These are phyloP conservation scores for Akanthomyces lecanii DNA, from an alignment of 2,329 filamentous ascomycete genomes.

Conservation along the genomic window DNA sequence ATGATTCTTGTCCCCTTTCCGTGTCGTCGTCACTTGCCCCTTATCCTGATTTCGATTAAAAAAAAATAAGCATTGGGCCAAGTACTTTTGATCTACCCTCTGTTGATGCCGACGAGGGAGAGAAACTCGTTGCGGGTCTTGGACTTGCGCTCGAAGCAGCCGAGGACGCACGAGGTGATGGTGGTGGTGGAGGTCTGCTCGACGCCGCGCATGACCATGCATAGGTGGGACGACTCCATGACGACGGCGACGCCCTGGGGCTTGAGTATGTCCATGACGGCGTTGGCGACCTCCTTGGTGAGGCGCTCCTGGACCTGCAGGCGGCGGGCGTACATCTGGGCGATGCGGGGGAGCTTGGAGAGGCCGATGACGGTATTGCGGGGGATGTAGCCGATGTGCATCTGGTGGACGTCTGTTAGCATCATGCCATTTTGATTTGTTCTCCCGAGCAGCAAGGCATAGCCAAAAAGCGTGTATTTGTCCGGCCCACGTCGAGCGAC, in stretches of 20 bases:
- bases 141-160: conserved; percentile 85
- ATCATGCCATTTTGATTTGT: too few relatives aligned
- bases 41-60: not conserved
- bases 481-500: not conserved
- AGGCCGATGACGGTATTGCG: conserved; percentile 87
- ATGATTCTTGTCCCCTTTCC: too few relatives aligned
- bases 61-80: too few relatives aligned
- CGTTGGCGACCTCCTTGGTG: conserved; percentile 92
- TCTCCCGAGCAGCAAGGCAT: not conserved
- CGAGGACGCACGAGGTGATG: conserved; percentile 96
- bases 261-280: conserved; percentile 86
- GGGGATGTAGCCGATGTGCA: conserved; percentile 99
- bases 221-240: conserved; percentile 94
- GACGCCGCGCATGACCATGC: conserved; percentile 99
- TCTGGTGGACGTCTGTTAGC: conserved; percentile 46
- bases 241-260: conserved; percentile 95
- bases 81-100: conserved; percentile 1
- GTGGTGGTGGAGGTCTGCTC: conserved; percentile 84
- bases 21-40: not conserved
- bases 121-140: conserved; percentile 97
- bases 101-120: conserved; percentile 66
- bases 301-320: conserved; percentile 95
- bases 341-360: conserved; percentile 91
- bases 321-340: conserved; percentile 91
- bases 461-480: not conserved